A percentile compares a stretch with the other conserved stretches of the same genome.
Evolutionary conservation across 78 protist species (phyloP).

Genomic region (Planoprotostelium fungivorum): DNA sequence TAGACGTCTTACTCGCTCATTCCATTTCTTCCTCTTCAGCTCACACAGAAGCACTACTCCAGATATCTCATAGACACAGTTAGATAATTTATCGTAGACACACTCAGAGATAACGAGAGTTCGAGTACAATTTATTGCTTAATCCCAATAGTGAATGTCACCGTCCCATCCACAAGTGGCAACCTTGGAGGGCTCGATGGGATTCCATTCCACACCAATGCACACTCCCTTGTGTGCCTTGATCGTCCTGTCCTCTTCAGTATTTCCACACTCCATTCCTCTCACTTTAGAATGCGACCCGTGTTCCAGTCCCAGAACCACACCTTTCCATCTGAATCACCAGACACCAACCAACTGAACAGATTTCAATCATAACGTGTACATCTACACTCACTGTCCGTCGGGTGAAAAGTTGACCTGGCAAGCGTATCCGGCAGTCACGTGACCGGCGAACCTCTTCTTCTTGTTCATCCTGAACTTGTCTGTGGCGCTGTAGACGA

Average conservation of each 20-base stretch:
- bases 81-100: too few species aligned
- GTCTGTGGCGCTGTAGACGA: constrained; percentile 65
- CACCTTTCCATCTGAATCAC: constrained; percentile 73
- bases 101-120: too few species aligned
- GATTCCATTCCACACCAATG: constrained; percentile 87
- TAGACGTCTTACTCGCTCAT: too few species aligned
- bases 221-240: constrained; percentile 81
- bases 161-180: constrained; percentile 92
- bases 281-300: constrained; percentile 60
- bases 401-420: constrained; percentile 87
- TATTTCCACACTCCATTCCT: neutral
- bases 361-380: neutral
- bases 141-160: constrained; percentile 77
- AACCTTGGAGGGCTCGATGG: constrained; percentile 80
- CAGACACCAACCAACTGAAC: neutral
- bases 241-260: constrained; percentile 10
- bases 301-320: constrained; percentile 95
- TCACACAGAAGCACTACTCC: too few species aligned
- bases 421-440: constrained; percentile 91
- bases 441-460: constrained; percentile 88
- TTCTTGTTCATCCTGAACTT: constrained; percentile 69
- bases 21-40: too few species aligned
- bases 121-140: too few species aligned
- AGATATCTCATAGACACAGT: too few species aligned
- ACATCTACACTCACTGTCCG: constrained; percentile 88